A percentile compares a stretch with the other conserved stretches of the same genome.
Conservation (phyloP, 2,329 filamentous ascomycete species). For the Arthrobotrys sphaeroides region DNA sequence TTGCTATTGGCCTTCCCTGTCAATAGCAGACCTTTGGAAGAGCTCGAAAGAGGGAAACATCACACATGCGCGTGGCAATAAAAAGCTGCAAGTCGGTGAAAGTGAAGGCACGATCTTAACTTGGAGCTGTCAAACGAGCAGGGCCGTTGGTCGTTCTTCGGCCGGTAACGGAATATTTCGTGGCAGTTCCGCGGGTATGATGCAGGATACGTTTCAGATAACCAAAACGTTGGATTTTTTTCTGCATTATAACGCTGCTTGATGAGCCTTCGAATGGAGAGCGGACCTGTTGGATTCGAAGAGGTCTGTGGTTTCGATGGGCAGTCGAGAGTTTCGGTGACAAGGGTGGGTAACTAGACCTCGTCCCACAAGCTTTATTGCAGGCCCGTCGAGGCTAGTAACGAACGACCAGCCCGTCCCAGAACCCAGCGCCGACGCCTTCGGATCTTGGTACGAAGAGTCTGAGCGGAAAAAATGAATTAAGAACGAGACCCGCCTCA, state of each 20-base stretch:
- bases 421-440: slow-evolving; percentile 36
- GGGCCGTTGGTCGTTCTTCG: slow-evolving; percentile 1
- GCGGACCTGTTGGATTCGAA: neutral
- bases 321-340: slow-evolving; percentile 21
- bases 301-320: slow-evolving; percentile 53
- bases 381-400: slow-evolving; percentile 16
- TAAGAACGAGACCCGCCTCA: slow-evolving; percentile 51
- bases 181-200: slow-evolving; percentile 47
- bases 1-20: slow-evolving; percentile 16
- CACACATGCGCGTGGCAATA: slow-evolving; percentile 30
- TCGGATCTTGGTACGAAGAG: slow-evolving; percentile 51
- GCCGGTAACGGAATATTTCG: slow-evolving; percentile 47
- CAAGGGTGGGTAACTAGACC: slow-evolving; percentile 40
- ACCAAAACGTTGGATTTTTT: slow-evolving; percentile 3
- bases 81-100: slow-evolving; percentile 14
- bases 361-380: slow-evolving; percentile 38
- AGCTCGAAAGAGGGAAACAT: slow-evolving; percentile 26
- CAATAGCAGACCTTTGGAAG: slow-evolving; percentile 12
- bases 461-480: slow-evolving; percentile 43
- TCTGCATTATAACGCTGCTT: neutral
- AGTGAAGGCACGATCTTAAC: slow-evolving; percentile 5
- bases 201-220: slow-evolving; percentile 53
- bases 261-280: slow-evolving; percentile 5
- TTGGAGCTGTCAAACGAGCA: neutral
- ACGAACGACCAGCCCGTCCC: slow-evolving; percentile 20